phyloP scores from a whole-genome alignment of 176 grass and related monocot genomes.

The Puya raimondii region DNA sequence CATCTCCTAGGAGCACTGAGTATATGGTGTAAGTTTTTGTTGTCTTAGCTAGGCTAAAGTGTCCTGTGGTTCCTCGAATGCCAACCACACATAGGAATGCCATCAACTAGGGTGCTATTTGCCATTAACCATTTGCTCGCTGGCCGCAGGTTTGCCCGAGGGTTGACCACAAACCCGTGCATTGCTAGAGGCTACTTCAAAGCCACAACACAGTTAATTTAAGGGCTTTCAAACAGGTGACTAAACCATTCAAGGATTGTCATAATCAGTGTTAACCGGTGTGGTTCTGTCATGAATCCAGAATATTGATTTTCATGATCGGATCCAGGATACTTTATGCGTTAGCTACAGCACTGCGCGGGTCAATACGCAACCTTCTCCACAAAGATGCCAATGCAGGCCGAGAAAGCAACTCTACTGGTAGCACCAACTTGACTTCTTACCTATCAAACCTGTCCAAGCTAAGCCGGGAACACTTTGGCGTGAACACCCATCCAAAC shows the following conservation, averaged over 20 bases:
- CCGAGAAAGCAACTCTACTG: neutral
- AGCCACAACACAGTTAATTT: neutral
- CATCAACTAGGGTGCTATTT: neutral
- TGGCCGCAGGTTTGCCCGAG: neutral
- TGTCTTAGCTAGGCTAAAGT: neutral
- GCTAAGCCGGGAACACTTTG: neutral
- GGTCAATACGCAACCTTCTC: neutral
- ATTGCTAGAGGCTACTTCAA: neutral
- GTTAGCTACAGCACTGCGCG: too few species aligned
- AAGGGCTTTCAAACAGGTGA: neutral
- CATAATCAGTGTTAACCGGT: neutral
- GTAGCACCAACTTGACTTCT: constrained; percentile 1
- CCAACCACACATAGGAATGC: neutral
- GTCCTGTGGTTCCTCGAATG: neutral
- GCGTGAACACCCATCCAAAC: too few species aligned
- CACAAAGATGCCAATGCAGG: neutral
- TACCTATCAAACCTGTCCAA: neutral
- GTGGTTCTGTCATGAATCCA: too few species aligned
- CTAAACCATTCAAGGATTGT: neutral
- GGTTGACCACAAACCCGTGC: too few species aligned
- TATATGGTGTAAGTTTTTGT: too few species aligned
- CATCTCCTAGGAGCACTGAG: too few species aligned
- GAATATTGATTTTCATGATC: too few species aligned
- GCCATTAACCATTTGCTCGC: neutral
- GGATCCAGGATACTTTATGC: too few species aligned